These are phyloP conservation scores for Agapanthus africanus DNA, from an alignment of 106 monocot species.

Conservation along the genomic window DNA sequence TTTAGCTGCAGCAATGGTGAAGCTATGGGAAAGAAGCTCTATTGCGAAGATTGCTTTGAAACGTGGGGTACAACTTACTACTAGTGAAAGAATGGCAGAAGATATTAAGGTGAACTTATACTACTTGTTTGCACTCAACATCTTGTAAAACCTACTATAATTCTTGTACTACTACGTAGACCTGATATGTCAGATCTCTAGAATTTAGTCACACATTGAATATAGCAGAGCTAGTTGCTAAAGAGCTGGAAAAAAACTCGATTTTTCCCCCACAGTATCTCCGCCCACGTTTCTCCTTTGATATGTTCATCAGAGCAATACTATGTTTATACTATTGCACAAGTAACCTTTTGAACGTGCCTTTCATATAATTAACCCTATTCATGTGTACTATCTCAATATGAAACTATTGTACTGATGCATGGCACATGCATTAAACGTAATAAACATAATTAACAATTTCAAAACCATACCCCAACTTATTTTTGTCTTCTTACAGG, in stretches of 20 bases:
- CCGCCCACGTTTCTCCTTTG: too few species aligned
- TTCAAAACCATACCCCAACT: too few species aligned
- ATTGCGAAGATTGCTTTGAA: slow-evolving; percentile 94
- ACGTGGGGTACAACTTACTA: slow-evolving; percentile 92
- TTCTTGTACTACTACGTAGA: neutral
- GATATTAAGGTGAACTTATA: slow-evolving; percentile 75
- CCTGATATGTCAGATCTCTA: too few species aligned
- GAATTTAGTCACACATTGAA: neutral
- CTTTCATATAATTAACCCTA: too few species aligned
- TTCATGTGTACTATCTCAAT: too few species aligned
- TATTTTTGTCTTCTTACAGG: neutral
- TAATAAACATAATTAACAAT: too few species aligned
- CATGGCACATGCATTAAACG: too few species aligned
- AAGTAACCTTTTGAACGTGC: too few species aligned
- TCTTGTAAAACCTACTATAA: neutral
- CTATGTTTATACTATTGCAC: too few species aligned
- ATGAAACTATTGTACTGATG: too few species aligned
- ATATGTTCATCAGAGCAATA: too few species aligned
- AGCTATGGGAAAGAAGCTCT: slow-evolving; percentile 89
- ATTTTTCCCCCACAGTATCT: neutral
- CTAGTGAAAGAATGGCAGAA: slow-evolving; percentile 95
- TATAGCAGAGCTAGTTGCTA: neutral
- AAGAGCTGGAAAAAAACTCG: neutral
- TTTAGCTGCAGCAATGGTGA: slow-evolving; percentile 74
- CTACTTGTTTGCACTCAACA: neutral